Evolutionary conservation across 2,329 filamentous ascomycete species (phyloP), one percentile per base, ranked within the genome.

Genomic region (Xylaria polymorpha): DNA sequence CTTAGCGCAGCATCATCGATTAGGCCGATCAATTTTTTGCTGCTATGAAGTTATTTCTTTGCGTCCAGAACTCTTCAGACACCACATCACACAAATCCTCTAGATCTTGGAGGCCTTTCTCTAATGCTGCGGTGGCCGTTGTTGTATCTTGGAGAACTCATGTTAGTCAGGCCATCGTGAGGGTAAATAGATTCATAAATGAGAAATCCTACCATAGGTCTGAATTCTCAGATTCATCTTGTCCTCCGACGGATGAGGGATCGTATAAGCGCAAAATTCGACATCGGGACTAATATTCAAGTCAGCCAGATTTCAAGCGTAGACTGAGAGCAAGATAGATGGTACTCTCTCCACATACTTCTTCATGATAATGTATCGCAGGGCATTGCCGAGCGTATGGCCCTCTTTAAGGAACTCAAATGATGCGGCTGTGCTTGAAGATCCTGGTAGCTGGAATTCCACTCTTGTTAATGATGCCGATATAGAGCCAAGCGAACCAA

Each of bases 141-240:
- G 90, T 93, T 51, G 89, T 90, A 74, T 94, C 94, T 97, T 25
- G 50, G 29, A 59, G 29, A 46, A 20, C 12, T 12, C n/a, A 35
- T n/a, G 53, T 66, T 63, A 73, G 67, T 69, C 32, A 69, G 59
- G n/a, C 58, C 20, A 39, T 46, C 9, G 22, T 25, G 25, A 41
- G 15, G 22, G 32, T 25, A 22, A 22, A 18, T 0, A 14, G 25
- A 61, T 14, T 18, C n/a, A 35, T 61, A 15, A 57, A 39, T 59
- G 18, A 62, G 25, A 35, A 12, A 55, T 10, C 90, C 79, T 84
- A 97, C 95, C 93, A 77, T 96, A 98, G 74, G 95, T 99, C 82
- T 99, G 96, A 71, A 99, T 98, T 77, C 96, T 90, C 71, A 99
- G 85, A 78, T 98, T 97, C 95, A 99, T 97, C 83, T 97, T 96